These are phyloP conservation scores for Metschnikowia colocasiae DNA, from an alignment of 805 yeast genomes.

Conservation along the genomic window DNA sequence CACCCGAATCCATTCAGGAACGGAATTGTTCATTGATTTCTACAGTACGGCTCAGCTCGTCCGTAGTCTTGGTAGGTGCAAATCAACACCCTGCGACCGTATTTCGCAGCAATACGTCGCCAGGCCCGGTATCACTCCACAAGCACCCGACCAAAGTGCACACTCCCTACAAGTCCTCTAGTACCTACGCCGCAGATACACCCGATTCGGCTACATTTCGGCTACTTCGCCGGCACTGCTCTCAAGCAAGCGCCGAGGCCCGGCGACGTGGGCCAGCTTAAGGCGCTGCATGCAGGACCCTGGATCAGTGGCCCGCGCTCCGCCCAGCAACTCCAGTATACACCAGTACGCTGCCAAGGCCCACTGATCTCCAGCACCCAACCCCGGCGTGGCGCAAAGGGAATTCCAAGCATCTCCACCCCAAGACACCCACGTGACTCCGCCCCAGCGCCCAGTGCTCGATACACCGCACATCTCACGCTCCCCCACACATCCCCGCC, in stretches of 20 bases:
- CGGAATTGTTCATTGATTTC: no score
- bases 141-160: no score
- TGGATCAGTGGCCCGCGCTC: conserved; percentile 2
- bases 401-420: neutral
- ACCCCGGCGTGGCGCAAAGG: neutral
- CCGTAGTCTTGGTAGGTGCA: no score
- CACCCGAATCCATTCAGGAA: no score
- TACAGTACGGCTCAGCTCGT: no score
- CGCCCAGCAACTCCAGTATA: neutral
- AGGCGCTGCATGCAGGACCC: neutral
- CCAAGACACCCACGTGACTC: neutral
- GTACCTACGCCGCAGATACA: no score
- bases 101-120: neutral
- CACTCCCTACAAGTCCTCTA: no score
- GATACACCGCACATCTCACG: neutral
- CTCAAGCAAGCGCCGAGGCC: no score
- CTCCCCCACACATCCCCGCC: neutral
- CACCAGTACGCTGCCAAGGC: neutral
- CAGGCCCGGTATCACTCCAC: no score
- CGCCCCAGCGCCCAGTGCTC: neutral
- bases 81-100: no score
- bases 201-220: no score
- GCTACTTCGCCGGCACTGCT: no score
- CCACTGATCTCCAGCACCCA: neutral
- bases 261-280: neutral